Conservation (phyloP, 805 yeast species). For the Ogataea methanolica region DNA sequence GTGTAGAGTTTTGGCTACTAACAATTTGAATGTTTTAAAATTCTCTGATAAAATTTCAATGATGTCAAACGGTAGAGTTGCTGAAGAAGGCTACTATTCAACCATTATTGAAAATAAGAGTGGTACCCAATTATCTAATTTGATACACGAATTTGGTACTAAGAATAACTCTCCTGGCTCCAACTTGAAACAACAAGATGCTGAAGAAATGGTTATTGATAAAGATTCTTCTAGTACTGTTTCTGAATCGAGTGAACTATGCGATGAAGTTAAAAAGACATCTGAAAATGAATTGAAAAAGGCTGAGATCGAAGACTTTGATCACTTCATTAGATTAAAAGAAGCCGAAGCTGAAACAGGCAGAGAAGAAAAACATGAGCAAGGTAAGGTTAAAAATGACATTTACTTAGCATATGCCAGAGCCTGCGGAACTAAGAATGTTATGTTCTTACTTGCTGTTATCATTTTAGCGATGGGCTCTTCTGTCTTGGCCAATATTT, state of each 20-base stretch:
- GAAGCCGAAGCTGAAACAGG: slow-evolving; percentile 38
- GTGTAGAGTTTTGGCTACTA: slow-evolving; percentile 79
- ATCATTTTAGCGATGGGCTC: slow-evolving; percentile 55
- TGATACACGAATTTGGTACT: slow-evolving; percentile 62
- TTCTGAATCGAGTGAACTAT: slow-evolving; percentile 17
- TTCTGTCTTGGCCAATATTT: slow-evolving; percentile 69
- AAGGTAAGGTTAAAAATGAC: slow-evolving; percentile 88
- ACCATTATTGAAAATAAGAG: slow-evolving; percentile 36
- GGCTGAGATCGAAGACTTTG: slow-evolving; percentile 53
- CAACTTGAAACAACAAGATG: slow-evolving; percentile 5
- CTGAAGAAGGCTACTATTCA: slow-evolving; percentile 61
- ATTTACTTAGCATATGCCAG: slow-evolving; percentile 79
- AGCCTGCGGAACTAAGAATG: slow-evolving; percentile 76
- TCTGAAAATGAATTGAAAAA: slow-evolving; percentile 46
- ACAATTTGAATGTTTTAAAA: slow-evolving; percentile 75
- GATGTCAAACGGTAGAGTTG: slow-evolving; percentile 62
- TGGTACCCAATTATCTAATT: slow-evolving; percentile 45
- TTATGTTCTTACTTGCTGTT: slow-evolving; percentile 49
- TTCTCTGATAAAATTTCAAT: slow-evolving; percentile 68
- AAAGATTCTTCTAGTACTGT: slow-evolving; percentile 13
- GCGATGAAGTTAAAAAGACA: slow-evolving; percentile 28
- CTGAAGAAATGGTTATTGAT: slow-evolving; percentile 12
- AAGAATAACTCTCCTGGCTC: slow-evolving; percentile 20
- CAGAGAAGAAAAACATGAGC: slow-evolving; percentile 77
- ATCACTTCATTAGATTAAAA: slow-evolving; percentile 26